Base-by-base conservation (phyloP, 306 rosid species). In the Ochetophila trinervis region DNA sequence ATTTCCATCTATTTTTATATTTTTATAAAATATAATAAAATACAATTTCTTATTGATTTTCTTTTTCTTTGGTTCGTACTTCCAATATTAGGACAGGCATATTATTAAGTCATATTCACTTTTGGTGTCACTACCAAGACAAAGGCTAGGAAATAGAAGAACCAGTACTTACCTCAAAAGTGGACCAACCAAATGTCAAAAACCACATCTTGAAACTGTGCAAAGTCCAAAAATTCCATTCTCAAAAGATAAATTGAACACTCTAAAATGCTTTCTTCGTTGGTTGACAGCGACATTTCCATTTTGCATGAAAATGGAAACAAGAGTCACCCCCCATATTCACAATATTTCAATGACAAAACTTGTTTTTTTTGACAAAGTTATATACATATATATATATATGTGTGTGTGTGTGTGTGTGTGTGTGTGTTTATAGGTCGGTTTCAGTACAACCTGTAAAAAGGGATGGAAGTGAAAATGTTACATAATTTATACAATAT, bases 61-160 rank as follows among this genome's bases (percentile, higher is more conserved):
- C 19, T 11, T 44, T 40, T 21, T 42, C 6, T 6, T n/a, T 65
- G 44, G 24, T 35, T 14, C 42, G 40, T 47, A 63, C 19, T 40
- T 40, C 44, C 44, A 37, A 19, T 13, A 50, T 49, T 47, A 48
- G 69, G 60, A 62, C 32, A 52, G 45, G 32, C 32, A 59, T 27
- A 65, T 59, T 65, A 69, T 69, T 59, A 32, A 27, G 58, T 68
- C 73, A 68, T 47, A 11, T 47, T 48, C 54, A 34, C 68, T 58
- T 14, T 58, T 6, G 45, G 22, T 34, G 47, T 58, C 47, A 18
- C 42, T 36, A 42, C 53, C 32, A 5, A 13, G 18, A 61, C 50
- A 61, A 27, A 62, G 40, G 53, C 20, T 15, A 8, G 0, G 66
- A 32, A 1, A 1, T 5, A 37, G 5, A 9, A 40, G 45, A 40